These are phyloP conservation scores for Gynandropsis gynandra DNA, from an alignment of 345 rosid species.

Conservation along the genomic window DNA sequence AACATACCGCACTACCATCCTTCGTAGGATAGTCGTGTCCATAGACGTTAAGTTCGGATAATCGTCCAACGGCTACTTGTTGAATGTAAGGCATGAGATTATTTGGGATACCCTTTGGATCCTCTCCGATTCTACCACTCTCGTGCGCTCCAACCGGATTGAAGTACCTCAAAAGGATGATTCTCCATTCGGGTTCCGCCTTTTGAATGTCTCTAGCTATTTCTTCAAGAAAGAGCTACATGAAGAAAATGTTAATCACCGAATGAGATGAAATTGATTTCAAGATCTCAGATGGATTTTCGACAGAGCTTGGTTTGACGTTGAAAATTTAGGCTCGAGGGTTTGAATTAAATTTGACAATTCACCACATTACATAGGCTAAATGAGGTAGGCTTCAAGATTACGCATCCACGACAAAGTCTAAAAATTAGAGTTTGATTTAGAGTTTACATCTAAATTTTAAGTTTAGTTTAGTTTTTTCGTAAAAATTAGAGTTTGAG, in stretches of 20 bases:
- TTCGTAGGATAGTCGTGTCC: conserved; percentile 83
- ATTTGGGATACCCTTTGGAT: conserved; percentile 86
- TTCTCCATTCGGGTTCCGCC: conserved; percentile 59
- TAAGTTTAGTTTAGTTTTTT: no score
- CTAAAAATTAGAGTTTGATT: no score
- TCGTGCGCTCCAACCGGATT: conserved; percentile 95
- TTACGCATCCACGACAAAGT: no score
- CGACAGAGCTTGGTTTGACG: no score
- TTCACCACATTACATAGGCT: no score
- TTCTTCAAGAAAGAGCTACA: conserved; percentile 71
- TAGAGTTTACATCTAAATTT: no score
- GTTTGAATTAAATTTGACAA: no score
- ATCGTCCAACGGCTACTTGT: conserved; percentile 86
- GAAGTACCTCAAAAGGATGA: conserved; percentile 74
- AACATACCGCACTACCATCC: conserved; percentile 81
- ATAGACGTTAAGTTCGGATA: conserved; percentile 79
- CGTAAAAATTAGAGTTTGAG: no score
- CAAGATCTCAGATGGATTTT: no score
- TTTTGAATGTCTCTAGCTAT: conserved; percentile 56
- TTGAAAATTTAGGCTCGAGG: no score
- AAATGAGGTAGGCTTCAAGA: no score
- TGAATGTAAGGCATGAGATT: conserved; percentile 95
- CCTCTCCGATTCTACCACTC: conserved; percentile 90
- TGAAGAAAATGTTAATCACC: no score
- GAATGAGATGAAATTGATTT: not conserved